Evolutionary conservation across 2,329 filamentous ascomycete genomes (phyloP).

Genomic region (Colletotrichum liriopes): DNA sequence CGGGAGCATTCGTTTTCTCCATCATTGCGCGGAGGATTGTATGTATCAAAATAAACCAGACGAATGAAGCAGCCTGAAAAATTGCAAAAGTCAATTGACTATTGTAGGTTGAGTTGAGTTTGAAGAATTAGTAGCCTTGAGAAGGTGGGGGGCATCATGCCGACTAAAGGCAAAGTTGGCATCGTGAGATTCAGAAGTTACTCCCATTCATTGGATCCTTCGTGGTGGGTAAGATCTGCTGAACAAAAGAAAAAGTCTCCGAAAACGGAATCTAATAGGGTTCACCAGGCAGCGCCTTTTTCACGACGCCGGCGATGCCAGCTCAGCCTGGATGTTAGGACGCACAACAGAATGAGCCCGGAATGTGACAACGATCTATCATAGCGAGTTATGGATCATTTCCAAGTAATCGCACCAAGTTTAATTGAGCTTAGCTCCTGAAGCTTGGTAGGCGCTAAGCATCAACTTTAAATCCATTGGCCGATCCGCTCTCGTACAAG

Average conservation of each 20-base stretch:
- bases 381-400: background rate
- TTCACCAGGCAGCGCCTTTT: constrained; percentile 1
- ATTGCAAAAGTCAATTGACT: background rate
- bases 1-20: constrained; percentile 3
- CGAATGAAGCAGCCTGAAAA: background rate
- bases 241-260: constrained; percentile 12
- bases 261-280: constrained; percentile 15
- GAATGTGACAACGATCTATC: background rate
- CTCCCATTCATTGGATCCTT: background rate
- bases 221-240: constrained; percentile 11
- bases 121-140: background rate
- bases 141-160: constrained; percentile 10
- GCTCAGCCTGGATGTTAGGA: constrained; percentile 9
- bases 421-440: background rate
- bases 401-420: background rate
- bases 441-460: background rate
- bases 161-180: constrained; percentile 14
- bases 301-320: constrained; percentile 12
- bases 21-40: background rate
- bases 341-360: background rate
- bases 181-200: background rate
- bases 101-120: background rate
- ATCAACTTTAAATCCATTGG: background rate
- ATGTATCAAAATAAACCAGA: background rate
- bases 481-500: background rate